phyloP scores from a whole-genome alignment of 768 basidiomycete genomes.

The Tubosaeta sp. region DNA sequence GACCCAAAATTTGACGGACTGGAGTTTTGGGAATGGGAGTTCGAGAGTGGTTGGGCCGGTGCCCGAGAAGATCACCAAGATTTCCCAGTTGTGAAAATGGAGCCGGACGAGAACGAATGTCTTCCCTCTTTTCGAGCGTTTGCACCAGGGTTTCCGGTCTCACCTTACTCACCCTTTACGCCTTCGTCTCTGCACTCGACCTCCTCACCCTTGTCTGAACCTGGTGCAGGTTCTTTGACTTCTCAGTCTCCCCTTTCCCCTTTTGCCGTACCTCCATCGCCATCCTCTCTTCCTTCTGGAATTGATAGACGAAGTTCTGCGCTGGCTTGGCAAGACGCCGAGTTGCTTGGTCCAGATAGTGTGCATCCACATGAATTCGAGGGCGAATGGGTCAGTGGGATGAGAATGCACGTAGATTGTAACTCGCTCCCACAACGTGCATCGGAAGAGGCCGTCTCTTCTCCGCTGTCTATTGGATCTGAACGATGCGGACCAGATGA shows the following conservation, averaged over 20 bases:
- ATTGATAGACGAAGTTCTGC: conserved; percentile 18
- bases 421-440: conserved; percentile 5
- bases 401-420: conserved; percentile 10
- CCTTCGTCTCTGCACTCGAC: conserved; percentile 16
- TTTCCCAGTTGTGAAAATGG: conserved; percentile 32
- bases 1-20: conserved; percentile 44
- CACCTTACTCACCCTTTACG: conserved; percentile 18
- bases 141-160: conserved; percentile 6
- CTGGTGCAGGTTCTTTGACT: conserved; percentile 10
- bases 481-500: conserved; percentile 3
- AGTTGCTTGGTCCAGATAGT: conserved; percentile 43
- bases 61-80: conserved; percentile 16
- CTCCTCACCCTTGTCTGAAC: conserved; percentile 19
- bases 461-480: neutral
- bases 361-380: conserved; percentile 41
- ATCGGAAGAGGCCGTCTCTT: neutral
- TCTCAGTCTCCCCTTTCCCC: conserved; percentile 13
- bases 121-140: conserved; percentile 4
- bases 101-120: conserved; percentile 40
- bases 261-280: conserved; percentile 5
- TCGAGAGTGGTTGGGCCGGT: conserved; percentile 26
- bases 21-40: conserved; percentile 34
- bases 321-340: conserved; percentile 40
- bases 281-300: conserved; percentile 9
- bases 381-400: conserved; percentile 29